A percentile compares a stretch with the other conserved stretches of the same genome.
Evolutionary conservation across 2,329 filamentous ascomycete genomes (phyloP).

Genomic region (Venturiaceae sp.): DNA sequence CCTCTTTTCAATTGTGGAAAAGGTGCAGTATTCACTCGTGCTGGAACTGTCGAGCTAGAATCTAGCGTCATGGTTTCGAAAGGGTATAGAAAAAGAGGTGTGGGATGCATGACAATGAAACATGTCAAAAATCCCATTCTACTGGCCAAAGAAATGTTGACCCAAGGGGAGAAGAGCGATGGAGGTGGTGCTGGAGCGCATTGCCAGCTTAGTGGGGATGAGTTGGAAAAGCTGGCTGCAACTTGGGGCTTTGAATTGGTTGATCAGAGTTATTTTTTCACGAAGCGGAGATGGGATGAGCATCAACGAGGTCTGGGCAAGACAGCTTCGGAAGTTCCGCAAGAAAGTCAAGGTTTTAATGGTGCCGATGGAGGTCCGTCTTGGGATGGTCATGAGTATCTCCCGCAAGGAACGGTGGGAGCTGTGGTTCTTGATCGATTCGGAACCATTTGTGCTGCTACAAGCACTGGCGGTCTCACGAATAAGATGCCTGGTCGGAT

Average conservation of each 20-base stretch:
- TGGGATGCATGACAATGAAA: conserved; percentile 63
- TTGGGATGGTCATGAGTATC: conserved; percentile 54
- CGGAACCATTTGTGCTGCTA: conserved; percentile 60
- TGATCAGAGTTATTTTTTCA: conserved; percentile 66
- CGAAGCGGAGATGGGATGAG: conserved; percentile 68
- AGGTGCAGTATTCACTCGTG: conserved; percentile 78
- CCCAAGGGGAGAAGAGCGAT: conserved; percentile 54
- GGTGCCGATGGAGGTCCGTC: conserved; percentile 21
- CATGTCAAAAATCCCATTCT: conserved; percentile 72
- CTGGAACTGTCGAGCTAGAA: conserved; percentile 78
- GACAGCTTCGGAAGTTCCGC: background rate
- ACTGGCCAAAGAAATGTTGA: conserved; percentile 61
- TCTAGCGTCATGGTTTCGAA: conserved; percentile 75
- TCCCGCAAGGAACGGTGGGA: conserved; percentile 78
- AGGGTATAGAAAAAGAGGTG: conserved; percentile 63
- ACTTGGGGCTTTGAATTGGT: conserved; percentile 63
- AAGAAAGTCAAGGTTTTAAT: background rate
- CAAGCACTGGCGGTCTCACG: conserved; percentile 67
- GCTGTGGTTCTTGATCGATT: conserved; percentile 71
- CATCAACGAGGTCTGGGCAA: conserved; percentile 53
- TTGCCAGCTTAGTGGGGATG: conserved; percentile 55
- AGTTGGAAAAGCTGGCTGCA: conserved; percentile 59
- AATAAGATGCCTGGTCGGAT: conserved; percentile 82
- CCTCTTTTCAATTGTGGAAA: conserved; percentile 75
- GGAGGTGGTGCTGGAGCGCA: conserved; percentile 56